phyloP scores from a whole-genome alignment of 768 basidiomycete species.

The Calocybe cyanea region DNA sequence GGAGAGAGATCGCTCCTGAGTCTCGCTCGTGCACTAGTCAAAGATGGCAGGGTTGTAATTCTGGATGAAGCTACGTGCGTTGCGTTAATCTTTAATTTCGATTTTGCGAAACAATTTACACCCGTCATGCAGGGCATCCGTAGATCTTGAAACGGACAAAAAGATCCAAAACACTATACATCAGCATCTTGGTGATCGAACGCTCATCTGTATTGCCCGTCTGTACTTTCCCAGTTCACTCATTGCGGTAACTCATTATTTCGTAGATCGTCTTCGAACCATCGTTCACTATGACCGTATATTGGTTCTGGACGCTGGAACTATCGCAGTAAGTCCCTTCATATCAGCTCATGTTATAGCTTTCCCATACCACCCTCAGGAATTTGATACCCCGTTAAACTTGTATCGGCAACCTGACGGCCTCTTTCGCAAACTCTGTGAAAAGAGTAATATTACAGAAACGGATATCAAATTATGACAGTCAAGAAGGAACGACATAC shows the following conservation, averaged over 20 bases:
- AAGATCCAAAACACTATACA: constrained; percentile 83
- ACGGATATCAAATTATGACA: constrained; percentile 33
- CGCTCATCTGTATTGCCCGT: constrained; percentile 78
- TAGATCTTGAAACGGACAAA: constrained; percentile 75
- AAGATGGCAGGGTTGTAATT: constrained; percentile 70
- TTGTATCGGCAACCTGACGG: constrained; percentile 45
- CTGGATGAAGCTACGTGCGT: constrained; percentile 70
- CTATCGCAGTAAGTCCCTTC: constrained; percentile 39
- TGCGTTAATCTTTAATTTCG: background rate
- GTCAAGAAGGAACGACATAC: too few relatives aligned
- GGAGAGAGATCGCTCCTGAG: constrained; percentile 72
- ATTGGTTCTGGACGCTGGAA: constrained; percentile 63
- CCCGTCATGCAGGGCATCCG: constrained; percentile 43
- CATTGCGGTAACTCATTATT: constrained; percentile 13
- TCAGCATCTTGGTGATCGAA: constrained; percentile 65
- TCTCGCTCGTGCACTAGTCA: constrained; percentile 76
- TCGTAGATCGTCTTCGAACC: constrained; percentile 66
- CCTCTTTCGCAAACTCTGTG: constrained; percentile 62
- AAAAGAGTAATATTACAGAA: constrained; percentile 44
- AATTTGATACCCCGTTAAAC: constrained; percentile 55
- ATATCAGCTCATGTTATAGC: background rate
- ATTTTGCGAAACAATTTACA: constrained; percentile 4
- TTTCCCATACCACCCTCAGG: constrained; percentile 24
- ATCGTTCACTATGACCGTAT: constrained; percentile 75
- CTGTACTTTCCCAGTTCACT: constrained; percentile 22